These are phyloP conservation scores for Tricladium varicosporioides DNA, from an alignment of 2,329 filamentous ascomycete genomes.

Conservation along the genomic window DNA sequence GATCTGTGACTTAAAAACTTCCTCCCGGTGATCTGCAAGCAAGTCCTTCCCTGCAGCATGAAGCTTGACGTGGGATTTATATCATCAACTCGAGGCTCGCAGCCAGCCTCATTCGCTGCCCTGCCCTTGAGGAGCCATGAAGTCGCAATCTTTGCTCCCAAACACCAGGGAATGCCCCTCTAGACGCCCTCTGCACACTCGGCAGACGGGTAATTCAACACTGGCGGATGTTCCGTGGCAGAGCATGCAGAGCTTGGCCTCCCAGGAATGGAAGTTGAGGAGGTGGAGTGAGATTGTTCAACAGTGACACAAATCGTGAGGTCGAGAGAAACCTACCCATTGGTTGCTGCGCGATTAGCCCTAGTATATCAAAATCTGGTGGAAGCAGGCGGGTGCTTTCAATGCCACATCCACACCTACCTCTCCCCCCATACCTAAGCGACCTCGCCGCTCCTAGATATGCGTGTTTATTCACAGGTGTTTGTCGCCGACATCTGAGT, in stretches of 20 bases:
- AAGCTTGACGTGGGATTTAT: conserved; percentile 15
- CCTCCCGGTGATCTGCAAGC: conserved; percentile 16
- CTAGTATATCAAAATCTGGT: conserved; percentile 2
- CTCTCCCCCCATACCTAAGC: neutral
- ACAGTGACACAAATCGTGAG: conserved; percentile 10
- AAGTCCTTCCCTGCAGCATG: neutral
- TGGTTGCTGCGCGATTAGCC: neutral
- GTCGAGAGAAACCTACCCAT: conserved; percentile 9
- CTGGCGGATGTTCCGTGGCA: conserved; percentile 3
- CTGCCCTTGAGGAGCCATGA: neutral
- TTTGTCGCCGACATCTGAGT: neutral
- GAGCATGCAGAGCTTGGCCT: neutral
- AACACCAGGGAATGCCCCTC: conserved; percentile 1
- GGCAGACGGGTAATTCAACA: conserved; percentile 5
- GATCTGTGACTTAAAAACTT: conserved; percentile 10
- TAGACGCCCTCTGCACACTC: conserved; percentile 1
- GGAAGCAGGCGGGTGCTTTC: neutral
- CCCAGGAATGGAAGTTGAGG: neutral
- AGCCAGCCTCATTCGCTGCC: conserved; percentile 12
- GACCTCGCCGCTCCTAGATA: neutral
- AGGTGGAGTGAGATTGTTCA: conserved; percentile 5
- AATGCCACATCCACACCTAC: neutral
- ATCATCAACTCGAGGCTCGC: neutral
- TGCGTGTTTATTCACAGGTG: neutral
- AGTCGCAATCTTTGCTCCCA: neutral